Evolutionary conservation across 2,329 filamentous ascomycete genomes (phyloP).

Genomic region (Emmonsia crescens): DNA sequence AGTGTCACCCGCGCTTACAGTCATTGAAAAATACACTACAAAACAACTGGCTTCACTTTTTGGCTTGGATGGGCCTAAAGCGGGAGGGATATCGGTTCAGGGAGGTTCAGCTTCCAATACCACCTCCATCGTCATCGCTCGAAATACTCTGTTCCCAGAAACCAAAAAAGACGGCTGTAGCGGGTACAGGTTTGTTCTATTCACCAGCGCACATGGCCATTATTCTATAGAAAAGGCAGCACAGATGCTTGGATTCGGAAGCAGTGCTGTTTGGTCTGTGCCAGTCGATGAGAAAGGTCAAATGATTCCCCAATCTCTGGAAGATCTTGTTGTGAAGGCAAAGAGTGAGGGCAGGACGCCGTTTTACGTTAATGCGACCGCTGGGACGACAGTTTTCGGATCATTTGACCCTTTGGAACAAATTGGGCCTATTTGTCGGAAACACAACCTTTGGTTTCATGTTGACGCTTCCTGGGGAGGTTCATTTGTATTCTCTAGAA

Average conservation of each 20-base stretch:
- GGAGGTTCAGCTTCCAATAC: slow-evolving; percentile 79
- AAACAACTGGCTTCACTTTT: slow-evolving; percentile 64
- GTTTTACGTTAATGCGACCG: slow-evolving; percentile 91
- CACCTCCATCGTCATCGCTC: slow-evolving; percentile 73
- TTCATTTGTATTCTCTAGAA: slow-evolving; percentile 63
- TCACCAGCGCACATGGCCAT: slow-evolving; percentile 83
- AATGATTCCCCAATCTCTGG: slow-evolving; percentile 59
- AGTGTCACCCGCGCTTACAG: slow-evolving; percentile 76
- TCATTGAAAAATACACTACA: slow-evolving; percentile 78
- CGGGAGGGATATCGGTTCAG: slow-evolving; percentile 63
- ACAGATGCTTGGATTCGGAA: slow-evolving; percentile 78
- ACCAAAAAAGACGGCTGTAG: slow-evolving; percentile 65
- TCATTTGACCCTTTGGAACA: slow-evolving; percentile 71
- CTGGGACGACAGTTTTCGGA: slow-evolving; percentile 85
- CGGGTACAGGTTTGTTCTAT: slow-evolving; percentile 58
- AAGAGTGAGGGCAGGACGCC: slow-evolving; percentile 62
- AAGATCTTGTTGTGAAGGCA: slow-evolving; percentile 50
- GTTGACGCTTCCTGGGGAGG: slow-evolving; percentile 90
- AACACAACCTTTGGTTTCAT: slow-evolving; percentile 76
- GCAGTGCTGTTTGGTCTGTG: slow-evolving; percentile 59
- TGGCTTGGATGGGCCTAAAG: slow-evolving; percentile 57
- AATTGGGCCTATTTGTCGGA: slow-evolving; percentile 59
- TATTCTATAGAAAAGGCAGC: slow-evolving; percentile 93
- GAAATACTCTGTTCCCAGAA: slow-evolving; percentile 71
- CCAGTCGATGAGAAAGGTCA: slow-evolving; percentile 61